Percentiles rank a stretch among this genome's conserved stretches.
phyloP scores from a whole-genome alignment of 2,329 filamentous ascomycete genomes.

The Ascosphaera acerosa region DNA sequence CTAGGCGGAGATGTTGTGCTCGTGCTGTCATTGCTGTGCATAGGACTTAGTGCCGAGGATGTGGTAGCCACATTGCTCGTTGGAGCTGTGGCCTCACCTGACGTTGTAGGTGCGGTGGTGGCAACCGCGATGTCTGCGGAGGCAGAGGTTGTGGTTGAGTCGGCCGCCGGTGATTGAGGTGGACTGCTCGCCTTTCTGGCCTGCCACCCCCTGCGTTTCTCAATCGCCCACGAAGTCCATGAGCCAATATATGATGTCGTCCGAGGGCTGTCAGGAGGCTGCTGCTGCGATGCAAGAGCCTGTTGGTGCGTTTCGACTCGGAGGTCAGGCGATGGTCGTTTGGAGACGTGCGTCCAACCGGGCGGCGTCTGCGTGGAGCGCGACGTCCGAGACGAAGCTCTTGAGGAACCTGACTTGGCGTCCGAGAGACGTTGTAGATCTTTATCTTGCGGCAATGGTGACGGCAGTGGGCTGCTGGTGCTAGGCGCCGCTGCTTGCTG shows the following conservation, averaged over 20 bases:
- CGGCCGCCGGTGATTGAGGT: too few relatives aligned
- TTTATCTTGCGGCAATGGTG: conserved; percentile 8
- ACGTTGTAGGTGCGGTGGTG: too few relatives aligned
- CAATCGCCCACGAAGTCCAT: conserved; percentile 35
- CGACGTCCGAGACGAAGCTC: conserved; percentile 8
- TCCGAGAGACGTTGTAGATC: conserved; percentile 5
- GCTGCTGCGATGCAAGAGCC: conserved; percentile 27
- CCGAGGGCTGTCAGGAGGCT: conserved; percentile 30
- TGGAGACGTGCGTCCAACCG: conserved; percentile 10
- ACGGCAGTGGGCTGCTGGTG: conserved; percentile 8
- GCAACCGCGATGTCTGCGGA: too few relatives aligned
- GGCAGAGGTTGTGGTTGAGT: too few relatives aligned
- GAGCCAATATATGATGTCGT: conserved; percentile 38
- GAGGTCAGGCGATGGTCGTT: conserved; percentile 14
- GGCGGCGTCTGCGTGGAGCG: conserved; percentile 5
- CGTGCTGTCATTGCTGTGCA: too few relatives aligned
- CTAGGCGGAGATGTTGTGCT: too few relatives aligned
- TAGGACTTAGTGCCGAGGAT: too few relatives aligned
- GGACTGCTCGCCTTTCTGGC: conserved; percentile 12
- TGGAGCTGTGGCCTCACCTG: too few relatives aligned
- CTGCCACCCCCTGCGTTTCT: conserved; percentile 23
- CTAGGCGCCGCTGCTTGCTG: conserved; percentile 1
- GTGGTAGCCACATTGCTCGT: too few relatives aligned
- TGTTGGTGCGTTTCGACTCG: conserved; percentile 30
- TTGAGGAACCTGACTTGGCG: conserved; percentile 9